These are phyloP conservation scores for Rehmannia glutinosa DNA, from an alignment of 257 asterid genomes.

Conservation along the genomic window DNA sequence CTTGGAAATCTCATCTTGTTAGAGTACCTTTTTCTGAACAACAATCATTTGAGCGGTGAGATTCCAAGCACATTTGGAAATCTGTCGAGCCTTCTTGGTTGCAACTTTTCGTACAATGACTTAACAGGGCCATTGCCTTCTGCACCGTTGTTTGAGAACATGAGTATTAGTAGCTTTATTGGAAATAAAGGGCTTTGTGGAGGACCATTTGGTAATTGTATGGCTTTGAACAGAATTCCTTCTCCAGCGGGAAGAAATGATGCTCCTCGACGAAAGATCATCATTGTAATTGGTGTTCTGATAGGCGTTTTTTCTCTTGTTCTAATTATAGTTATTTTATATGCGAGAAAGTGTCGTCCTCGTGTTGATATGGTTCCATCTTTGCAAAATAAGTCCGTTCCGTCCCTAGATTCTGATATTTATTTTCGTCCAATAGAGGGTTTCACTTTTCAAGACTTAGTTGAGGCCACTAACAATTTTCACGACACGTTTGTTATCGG, in stretches of 20 bases:
- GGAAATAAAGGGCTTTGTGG: conserved; percentile 88
- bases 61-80: conserved; percentile 76
- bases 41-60: conserved; percentile 69
- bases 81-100: conserved; percentile 69
- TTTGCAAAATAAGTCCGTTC: conserved; percentile 43
- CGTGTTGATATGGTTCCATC: conserved; percentile 31
- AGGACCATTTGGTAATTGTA: conserved; percentile 63
- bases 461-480: conserved; percentile 79
- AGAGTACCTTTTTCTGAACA: conserved; percentile 59
- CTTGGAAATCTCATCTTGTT: conserved; percentile 75
- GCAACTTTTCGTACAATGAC: conserved; percentile 77
- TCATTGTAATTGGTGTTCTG: conserved; percentile 57
- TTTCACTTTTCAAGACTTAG: conserved; percentile 78
- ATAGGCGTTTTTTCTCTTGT: conserved; percentile 45
- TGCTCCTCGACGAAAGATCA: conserved; percentile 46
- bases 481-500: conserved; percentile 71
- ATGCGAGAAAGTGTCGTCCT: conserved; percentile 48
- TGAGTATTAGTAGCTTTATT: conserved; percentile 61
- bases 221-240: conserved; percentile 11
- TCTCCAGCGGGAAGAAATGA: background rate
- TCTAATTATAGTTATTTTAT: conserved; percentile 54
- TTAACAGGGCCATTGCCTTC: conserved; percentile 72
- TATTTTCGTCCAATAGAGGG: conserved; percentile 91
- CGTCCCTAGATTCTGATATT: conserved; percentile 61
- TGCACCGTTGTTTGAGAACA: conserved; percentile 65